Conservation (phyloP, 179 eudicot species). For the Spergularia azorica region DNA sequence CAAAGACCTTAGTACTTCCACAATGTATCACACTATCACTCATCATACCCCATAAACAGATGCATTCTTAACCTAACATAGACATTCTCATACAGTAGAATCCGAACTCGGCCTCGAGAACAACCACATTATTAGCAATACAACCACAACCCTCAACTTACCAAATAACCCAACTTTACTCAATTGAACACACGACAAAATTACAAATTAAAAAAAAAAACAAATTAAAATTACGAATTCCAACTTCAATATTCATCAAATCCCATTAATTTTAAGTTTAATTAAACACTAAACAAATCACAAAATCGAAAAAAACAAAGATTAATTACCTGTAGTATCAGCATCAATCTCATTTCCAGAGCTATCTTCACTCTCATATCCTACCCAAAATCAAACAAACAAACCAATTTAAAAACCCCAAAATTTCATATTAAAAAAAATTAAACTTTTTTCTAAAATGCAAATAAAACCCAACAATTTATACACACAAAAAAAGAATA, state of each 20-base stretch:
- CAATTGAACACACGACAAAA: neutral
- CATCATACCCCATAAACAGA: neutral
- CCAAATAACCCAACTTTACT: neutral
- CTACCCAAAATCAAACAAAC: conserved; percentile 27
- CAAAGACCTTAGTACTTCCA: neutral
- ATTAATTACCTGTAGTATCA: conserved; percentile 56
- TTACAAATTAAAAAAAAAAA: no score
- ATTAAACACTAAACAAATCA: neutral
- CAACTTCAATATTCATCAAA: conserved; percentile 4
- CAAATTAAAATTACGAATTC: neutral
- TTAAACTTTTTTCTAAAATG: no score
- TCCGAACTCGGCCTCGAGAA: neutral
- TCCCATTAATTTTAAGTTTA: neutral
- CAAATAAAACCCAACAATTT: neutral
- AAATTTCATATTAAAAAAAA: neutral
- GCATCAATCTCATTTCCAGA: conserved; percentile 59
- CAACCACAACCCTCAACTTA: neutral
- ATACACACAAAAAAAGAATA: neutral
- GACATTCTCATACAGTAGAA: neutral
- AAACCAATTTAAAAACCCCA: neutral
- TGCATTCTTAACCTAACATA: no score
- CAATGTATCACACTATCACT: no score
- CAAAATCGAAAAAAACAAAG: neutral
- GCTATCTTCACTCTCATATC: conserved; percentile 82
- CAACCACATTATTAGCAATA: neutral